Conservation (phyloP, 2,329 filamentous ascomycete species). For the Ceratocystis harringtonii region DNA sequence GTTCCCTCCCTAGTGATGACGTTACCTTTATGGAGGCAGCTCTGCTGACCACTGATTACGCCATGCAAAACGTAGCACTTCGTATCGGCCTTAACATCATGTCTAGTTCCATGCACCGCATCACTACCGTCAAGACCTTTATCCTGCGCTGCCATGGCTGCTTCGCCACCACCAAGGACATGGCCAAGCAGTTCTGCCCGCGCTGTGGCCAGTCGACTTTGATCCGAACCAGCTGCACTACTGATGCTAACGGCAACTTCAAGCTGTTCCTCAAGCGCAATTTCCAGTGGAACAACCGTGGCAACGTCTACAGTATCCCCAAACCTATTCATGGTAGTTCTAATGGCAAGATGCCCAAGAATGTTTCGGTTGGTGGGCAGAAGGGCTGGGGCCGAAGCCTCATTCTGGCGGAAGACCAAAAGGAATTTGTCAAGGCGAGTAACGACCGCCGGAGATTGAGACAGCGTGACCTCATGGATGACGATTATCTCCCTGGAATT, state of each 20-base stretch:
- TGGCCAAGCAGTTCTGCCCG: slow-evolving; percentile 81
- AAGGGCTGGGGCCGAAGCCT: slow-evolving; percentile 73
- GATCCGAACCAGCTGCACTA: slow-evolving; percentile 72
- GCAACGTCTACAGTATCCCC: slow-evolving; percentile 83
- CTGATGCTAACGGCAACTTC: slow-evolving; percentile 65
- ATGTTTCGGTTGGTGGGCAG: slow-evolving; percentile 55
- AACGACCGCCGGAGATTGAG: slow-evolving; percentile 50
- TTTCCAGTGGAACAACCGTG: slow-evolving; percentile 90
- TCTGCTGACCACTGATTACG: slow-evolving; percentile 88
- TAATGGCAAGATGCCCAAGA: slow-evolving; percentile 56
- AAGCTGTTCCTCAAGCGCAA: slow-evolving; percentile 80
- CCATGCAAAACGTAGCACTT: slow-evolving; percentile 92
- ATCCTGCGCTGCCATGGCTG: slow-evolving; percentile 87
- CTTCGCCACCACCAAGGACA: slow-evolving; percentile 72
- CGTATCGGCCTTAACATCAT: slow-evolving; percentile 89
- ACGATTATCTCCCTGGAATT: slow-evolving; percentile 78
- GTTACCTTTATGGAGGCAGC: slow-evolving; percentile 61
- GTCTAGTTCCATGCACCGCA: slow-evolving; percentile 61
- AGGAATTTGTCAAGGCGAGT: slow-evolving; percentile 60
- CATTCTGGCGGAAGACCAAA: slow-evolving; percentile 88
- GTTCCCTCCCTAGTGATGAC: slow-evolving; percentile 26
- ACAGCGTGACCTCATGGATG: slow-evolving; percentile 79
- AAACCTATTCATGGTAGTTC: slow-evolving; percentile 72
- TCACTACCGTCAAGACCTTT: slow-evolving; percentile 75
- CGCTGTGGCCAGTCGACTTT: slow-evolving; percentile 79